Base-by-base conservation (phyloP, 805 yeast genomes). In the Wickerhamiella brachini region DNA sequence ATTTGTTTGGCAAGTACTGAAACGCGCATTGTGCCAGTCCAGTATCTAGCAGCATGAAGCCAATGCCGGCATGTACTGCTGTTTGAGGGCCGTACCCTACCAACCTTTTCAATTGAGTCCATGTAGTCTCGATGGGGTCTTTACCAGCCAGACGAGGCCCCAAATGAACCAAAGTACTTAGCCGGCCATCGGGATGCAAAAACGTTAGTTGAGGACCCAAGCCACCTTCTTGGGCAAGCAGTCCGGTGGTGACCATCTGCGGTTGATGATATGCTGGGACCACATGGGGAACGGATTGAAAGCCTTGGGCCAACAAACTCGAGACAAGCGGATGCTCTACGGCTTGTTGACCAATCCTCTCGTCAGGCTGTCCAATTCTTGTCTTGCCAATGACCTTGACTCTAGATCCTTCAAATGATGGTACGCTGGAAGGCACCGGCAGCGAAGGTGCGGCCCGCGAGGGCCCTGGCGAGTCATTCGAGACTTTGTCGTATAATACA, bases 21-120 rank as follows among this genome's bases (percentile, higher is more conserved):
- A 88, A 87, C 23, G 95, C 95, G 57, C 90, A 81, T 8, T 61
- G 53, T 5, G 66, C 65, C 23, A 90, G 68, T 0, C 83, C 82
- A 63, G 89, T 97, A 66, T 90, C 97, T 49, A 90, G 56, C 13
- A 90, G 64, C 1, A 95, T 80, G 1, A 94, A 75, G 5, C 85
- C 66, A 0, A 87, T 72, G 2, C 97, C 96, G 59, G 84, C 83
- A 62, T 87, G 95, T 22, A 84, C 73, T 50, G 73, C 73, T 1
- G 81, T 79, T 51, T 79, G 82, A 49, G 41, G 26, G 5, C 55
- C 47, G 24, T 18, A 41, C 7, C 44, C 24, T 13, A 20, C 44
- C 22, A 21, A 21, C 4, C 44, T 8, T 5, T 18, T 18, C 15
- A 41, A 41, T 3, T 9, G 24, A 15, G 6, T 12, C 24, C 44